Conservation (phyloP, 1,139 yeast genomes). For the Sugiyamaella xylanicola region DNA sequence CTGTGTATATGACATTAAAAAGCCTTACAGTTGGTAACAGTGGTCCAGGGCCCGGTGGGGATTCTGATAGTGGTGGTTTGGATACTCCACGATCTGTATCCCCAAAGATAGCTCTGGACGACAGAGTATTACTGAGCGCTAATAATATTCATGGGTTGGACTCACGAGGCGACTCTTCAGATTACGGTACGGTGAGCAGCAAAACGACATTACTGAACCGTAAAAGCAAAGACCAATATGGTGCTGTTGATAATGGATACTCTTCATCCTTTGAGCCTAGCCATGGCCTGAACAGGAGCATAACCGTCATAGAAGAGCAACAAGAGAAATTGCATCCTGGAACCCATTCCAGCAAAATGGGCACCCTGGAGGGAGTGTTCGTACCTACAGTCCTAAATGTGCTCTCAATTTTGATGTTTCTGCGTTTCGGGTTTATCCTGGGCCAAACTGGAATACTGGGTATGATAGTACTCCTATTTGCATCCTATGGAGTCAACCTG, state of each 20-base stretch:
- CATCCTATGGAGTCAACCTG: constrained; percentile 65
- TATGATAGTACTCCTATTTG: constrained; percentile 48
- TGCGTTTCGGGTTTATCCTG: constrained; percentile 74
- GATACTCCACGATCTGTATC: constrained; percentile 6
- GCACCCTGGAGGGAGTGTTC: constrained; percentile 55
- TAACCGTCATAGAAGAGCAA: constrained; percentile 29
- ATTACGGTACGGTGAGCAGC: neutral
- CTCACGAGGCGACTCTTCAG: constrained; percentile 1
- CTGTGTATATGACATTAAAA: neutral
- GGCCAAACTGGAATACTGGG: constrained; percentile 80
- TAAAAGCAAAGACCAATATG: neutral
- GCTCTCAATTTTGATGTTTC: constrained; percentile 73
- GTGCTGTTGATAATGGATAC: neutral
- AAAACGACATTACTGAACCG: neutral
- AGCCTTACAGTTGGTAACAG: neutral
- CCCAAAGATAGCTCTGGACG: constrained; percentile 20
- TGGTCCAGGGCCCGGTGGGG: neutral
- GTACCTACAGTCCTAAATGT: constrained; percentile 78
- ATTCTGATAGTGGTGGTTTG: neutral
- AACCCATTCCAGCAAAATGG: constrained; percentile 33
- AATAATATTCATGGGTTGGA: constrained; percentile 14
- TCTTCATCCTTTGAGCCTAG: constrained; percentile 4
- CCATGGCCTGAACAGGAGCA: constrained; percentile 4
- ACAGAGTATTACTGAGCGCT: constrained; percentile 16
- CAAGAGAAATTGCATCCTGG: constrained; percentile 17